These are phyloP conservation scores for Limtongia smithiae DNA, from an alignment of 805 yeast species.

Conservation along the genomic window DNA sequence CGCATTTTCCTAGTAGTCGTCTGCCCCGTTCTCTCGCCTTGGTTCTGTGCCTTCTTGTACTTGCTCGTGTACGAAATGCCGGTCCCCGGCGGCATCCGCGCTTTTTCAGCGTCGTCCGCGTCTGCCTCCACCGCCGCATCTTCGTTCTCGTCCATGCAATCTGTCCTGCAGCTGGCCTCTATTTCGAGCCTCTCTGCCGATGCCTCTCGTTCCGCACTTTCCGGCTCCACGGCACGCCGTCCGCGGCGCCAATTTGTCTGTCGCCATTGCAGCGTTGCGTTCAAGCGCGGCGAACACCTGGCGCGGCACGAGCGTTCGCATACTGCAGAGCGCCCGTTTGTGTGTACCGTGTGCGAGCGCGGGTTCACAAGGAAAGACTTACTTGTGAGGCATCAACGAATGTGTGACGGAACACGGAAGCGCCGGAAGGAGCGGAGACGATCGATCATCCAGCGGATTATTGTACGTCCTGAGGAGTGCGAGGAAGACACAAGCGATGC, in stretches of 20 bases:
- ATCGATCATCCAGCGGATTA: slow-evolving; percentile 11
- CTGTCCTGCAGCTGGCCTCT: slow-evolving; percentile 13
- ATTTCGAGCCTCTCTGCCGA: slow-evolving; percentile 2
- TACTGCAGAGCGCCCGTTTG: slow-evolving; percentile 72
- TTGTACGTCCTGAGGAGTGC: slow-evolving; percentile 9
- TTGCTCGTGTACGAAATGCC: too few relatives aligned
- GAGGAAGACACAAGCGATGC: background rate
- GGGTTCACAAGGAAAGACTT: slow-evolving; percentile 25
- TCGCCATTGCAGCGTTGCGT: slow-evolving; percentile 9
- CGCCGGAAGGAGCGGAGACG: slow-evolving; percentile 12
- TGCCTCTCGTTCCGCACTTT: background rate
- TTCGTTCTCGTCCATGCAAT: slow-evolving; percentile 11
- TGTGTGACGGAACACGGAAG: slow-evolving; percentile 13
- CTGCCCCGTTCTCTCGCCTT: too few relatives aligned
- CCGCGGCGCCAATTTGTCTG: slow-evolving; percentile 15
- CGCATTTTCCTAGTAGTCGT: too few relatives aligned
- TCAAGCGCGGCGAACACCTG: slow-evolving; percentile 42
- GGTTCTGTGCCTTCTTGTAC: too few relatives aligned
- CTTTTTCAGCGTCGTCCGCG: background rate
- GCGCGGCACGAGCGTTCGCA: slow-evolving; percentile 67
- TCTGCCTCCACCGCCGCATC: slow-evolving; percentile 9
- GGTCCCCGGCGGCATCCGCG: too few relatives aligned
- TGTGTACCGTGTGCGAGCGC: slow-evolving; percentile 26
- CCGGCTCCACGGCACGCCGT: slow-evolving; percentile 2
- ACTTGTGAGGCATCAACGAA: slow-evolving; percentile 22